A percentile compares a stretch with the other conserved stretches of the same genome.
These are phyloP conservation scores for Lachancea thermotolerans DNA, from an alignment of 805 yeast genomes.

Conservation along the genomic window DNA sequence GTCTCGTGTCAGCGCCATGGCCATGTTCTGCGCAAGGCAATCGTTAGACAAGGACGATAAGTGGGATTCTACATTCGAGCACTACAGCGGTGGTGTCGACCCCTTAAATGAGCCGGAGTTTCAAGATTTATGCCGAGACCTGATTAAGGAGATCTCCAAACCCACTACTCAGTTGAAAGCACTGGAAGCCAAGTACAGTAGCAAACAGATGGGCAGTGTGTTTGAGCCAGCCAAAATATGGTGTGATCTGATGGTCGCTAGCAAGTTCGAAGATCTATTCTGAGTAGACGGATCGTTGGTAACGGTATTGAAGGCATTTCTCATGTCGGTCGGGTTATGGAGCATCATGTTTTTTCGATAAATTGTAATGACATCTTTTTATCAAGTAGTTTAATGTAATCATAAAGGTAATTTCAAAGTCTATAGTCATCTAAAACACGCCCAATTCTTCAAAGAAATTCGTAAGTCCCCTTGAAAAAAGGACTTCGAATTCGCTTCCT, in stretches of 20 bases:
- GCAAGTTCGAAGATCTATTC: conserved; percentile 2
- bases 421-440: too few species aligned
- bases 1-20: conserved; percentile 76
- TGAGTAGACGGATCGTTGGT: not conserved
- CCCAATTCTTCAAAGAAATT: too few species aligned
- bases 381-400: not conserved
- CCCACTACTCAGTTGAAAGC: conserved; percentile 29
- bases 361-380: not conserved
- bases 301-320: not conserved
- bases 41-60: conserved; percentile 43
- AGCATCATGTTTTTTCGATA: not conserved
- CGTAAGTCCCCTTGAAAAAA: too few species aligned
- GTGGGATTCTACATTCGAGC: conserved; percentile 23
- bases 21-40: conserved; percentile 75
- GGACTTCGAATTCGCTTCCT: too few species aligned
- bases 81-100: conserved; percentile 26
- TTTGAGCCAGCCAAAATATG: conserved; percentile 12
- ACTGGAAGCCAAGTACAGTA: conserved; percentile 20
- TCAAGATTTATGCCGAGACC: conserved; percentile 18
- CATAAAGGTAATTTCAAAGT: too few species aligned
- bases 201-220: conserved; percentile 1
- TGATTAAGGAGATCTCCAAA: conserved; percentile 22
- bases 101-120: conserved; percentile 17
- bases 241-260: conserved; percentile 9
- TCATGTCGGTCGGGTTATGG: not conserved